These are phyloP conservation scores for Coleophoma eucalyptorum DNA, from an alignment of 2,329 filamentous ascomycete species.

Conservation along the genomic window DNA sequence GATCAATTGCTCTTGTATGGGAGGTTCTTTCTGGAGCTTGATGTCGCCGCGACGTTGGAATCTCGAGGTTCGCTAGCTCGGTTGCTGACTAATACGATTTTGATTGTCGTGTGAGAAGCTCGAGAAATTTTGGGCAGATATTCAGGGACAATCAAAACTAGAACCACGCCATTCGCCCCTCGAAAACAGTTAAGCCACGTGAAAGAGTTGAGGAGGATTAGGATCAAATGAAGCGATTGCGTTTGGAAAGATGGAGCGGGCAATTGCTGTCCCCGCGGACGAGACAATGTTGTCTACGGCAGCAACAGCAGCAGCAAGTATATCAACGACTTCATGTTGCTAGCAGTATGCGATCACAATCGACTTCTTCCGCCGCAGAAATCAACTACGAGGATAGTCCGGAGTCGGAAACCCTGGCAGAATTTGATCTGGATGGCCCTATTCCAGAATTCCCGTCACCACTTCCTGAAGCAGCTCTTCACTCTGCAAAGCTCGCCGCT, in stretches of 20 bases:
- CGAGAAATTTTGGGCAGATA: slow-evolving; percentile 17
- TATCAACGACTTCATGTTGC: slow-evolving; percentile 14
- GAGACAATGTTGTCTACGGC: slow-evolving; percentile 37
- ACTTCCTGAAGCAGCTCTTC: slow-evolving; percentile 58
- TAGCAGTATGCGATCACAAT: slow-evolving; percentile 22
- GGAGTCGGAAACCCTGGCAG: background rate
- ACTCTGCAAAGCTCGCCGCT: slow-evolving; percentile 86
- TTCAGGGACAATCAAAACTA: slow-evolving; percentile 5
- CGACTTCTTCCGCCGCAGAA: slow-evolving; percentile 7
- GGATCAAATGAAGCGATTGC: slow-evolving; percentile 55
- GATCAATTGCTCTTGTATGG: slow-evolving; percentile 23
- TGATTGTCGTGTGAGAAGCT: slow-evolving; percentile 9
- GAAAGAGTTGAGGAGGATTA: slow-evolving; percentile 13
- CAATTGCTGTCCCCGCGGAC: slow-evolving; percentile 46
- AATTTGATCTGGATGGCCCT: background rate
- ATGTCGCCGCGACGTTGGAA: slow-evolving; percentile 9
- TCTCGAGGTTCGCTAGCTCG: slow-evolving; percentile 10
- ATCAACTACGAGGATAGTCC: background rate
- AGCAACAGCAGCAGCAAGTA: slow-evolving; percentile 12
- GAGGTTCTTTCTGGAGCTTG: slow-evolving; percentile 6
- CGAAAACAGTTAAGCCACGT: slow-evolving; percentile 4
- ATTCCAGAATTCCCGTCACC: slow-evolving; percentile 56
- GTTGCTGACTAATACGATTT: slow-evolving; percentile 7
- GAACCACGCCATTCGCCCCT: slow-evolving; percentile 10
- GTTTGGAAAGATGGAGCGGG: slow-evolving; percentile 54